Evolutionary conservation across 345 rosid species (phyloP).

Genomic region (Boechera divaricarpa): DNA sequence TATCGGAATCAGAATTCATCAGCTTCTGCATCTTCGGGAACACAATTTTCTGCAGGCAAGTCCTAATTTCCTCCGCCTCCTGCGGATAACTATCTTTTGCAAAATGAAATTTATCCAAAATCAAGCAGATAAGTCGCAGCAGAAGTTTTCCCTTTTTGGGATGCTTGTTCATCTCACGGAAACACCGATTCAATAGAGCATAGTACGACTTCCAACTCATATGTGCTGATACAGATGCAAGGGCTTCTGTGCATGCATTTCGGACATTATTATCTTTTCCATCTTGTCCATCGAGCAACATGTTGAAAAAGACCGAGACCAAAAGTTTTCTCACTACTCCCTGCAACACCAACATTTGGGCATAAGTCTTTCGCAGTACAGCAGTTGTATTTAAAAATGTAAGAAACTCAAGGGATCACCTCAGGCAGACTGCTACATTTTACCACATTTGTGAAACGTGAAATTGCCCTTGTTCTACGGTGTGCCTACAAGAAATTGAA

Average conservation of each 20-base stretch:
- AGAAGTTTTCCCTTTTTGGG: conserved; percentile 70
- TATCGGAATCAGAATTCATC: conserved; percentile 65
- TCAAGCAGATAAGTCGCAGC: conserved; percentile 66
- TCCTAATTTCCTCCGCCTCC: conserved; percentile 58
- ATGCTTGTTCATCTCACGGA: conserved; percentile 65
- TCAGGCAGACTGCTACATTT: conserved; percentile 54
- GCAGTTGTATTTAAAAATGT: conserved; percentile 22
- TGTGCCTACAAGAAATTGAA: conserved; percentile 62
- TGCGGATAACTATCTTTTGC: conserved; percentile 43
- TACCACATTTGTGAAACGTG: conserved; percentile 63
- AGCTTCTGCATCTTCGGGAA: conserved; percentile 76
- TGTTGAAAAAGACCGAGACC: conserved; percentile 77
- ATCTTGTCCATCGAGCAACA: conserved; percentile 79
- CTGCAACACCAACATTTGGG: conserved; percentile 52
- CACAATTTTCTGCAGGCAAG: conserved; percentile 62
- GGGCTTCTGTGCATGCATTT: conserved; percentile 74
- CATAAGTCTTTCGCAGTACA: conserved; percentile 21
- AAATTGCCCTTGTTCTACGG: conserved; percentile 75
- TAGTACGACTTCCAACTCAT: conserved; percentile 84
- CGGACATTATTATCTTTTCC: conserved; percentile 69
- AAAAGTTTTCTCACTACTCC: conserved; percentile 73
- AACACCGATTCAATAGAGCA: conserved; percentile 71
- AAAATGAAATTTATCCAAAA: conserved; percentile 85
- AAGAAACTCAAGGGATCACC: conserved; percentile 49
- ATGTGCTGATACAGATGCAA: conserved; percentile 71